Base-by-base conservation (phyloP, 78 protist genomes). In the Dictyostelium citrinum region DNA sequence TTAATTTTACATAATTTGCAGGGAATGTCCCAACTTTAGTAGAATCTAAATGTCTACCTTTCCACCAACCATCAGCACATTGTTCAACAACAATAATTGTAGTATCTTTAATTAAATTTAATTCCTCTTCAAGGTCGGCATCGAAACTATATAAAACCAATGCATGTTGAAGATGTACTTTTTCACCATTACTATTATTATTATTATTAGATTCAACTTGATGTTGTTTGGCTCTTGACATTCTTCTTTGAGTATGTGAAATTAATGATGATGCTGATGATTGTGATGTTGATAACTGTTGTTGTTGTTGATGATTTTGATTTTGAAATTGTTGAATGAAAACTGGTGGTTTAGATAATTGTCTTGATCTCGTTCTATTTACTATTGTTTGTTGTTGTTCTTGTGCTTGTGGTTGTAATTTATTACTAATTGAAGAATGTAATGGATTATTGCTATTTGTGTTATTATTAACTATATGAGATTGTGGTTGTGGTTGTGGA, bases 1-100 rank as follows among this genome's bases (percentile, higher is more conserved):
- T 17, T 35, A 86, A 29, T 27, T 58, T 74, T 5, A 86, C 92
- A 61, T 77, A 86, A 27, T 86, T 86, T 9, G 68, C 27, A 27
- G 92, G 92, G 43, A 86, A 86, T 14, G 29, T 61, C 17, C 79
- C 92, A 41, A 35, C 27, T 76, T 41, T 86, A 0, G 33, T n/a
- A 29, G 67, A 37, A 31, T 86, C 84, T 22, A 84, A 22, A 27
- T 41, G 70, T 24, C 78, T 61, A 43, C 92, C 92, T 29, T 45
- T 43, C 92, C 92, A 86, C 92, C 92, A 86, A 61, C 92, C 92
- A 61, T 86, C 92, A n/a, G 31, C 58, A 5, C 72, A 46, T 64
- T 86, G 92, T 3, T 86, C 92, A 27, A 39, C 31, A 1, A 86
- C 78, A 27, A 86, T 77, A 17, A 86, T 86, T 7, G 67, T 20